A percentile compares a stretch with the other conserved stretches of the same genome.
phyloP scores from a whole-genome alignment of 345 rosid genomes.

The Cochlearia excelsa region DNA sequence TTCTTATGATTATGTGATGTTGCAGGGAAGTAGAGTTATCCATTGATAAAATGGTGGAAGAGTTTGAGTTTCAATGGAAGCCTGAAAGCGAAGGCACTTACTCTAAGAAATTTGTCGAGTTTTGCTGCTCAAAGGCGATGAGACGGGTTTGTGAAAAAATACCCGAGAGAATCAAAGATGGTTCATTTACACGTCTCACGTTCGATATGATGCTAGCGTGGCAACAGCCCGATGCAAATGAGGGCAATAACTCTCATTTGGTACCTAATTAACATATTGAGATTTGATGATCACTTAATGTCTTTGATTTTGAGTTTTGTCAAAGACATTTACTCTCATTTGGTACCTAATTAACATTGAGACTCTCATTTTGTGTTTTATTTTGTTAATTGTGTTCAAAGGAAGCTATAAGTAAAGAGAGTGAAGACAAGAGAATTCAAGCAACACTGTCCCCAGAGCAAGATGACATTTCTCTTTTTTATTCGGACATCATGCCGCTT shows the following conservation, averaged over 20 bases:
- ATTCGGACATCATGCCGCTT: slow-evolving; percentile 86
- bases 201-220: slow-evolving; percentile 89
- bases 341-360: slow-evolving; percentile 18
- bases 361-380: background rate
- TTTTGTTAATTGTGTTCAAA: slow-evolving; percentile 30
- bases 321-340: background rate
- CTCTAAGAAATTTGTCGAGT: slow-evolving; percentile 68
- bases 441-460: slow-evolving; percentile 42
- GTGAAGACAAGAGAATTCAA: slow-evolving; percentile 51
- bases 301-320: too few relatives aligned
- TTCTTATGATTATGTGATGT: slow-evolving; percentile 7
- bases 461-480: slow-evolving; percentile 78
- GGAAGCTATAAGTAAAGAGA: slow-evolving; percentile 65
- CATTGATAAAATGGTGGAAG: slow-evolving; percentile 51
- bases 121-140: slow-evolving; percentile 56
- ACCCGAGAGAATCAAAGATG: slow-evolving; percentile 58
- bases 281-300: too few relatives aligned
- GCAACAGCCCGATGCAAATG: slow-evolving; percentile 59
- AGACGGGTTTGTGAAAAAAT: slow-evolving; percentile 45
- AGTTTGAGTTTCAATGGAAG: slow-evolving; percentile 67
- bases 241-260: slow-evolving; percentile 35
- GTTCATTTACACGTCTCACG: slow-evolving; percentile 61
- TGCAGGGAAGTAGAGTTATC: slow-evolving; percentile 51
- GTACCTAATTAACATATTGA: slow-evolving; percentile 19
- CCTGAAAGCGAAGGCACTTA: slow-evolving; percentile 44